These are phyloP conservation scores for Aspergillus sparsus DNA, from an alignment of 495 filamentous ascomycete genomes.

Conservation along the genomic window DNA sequence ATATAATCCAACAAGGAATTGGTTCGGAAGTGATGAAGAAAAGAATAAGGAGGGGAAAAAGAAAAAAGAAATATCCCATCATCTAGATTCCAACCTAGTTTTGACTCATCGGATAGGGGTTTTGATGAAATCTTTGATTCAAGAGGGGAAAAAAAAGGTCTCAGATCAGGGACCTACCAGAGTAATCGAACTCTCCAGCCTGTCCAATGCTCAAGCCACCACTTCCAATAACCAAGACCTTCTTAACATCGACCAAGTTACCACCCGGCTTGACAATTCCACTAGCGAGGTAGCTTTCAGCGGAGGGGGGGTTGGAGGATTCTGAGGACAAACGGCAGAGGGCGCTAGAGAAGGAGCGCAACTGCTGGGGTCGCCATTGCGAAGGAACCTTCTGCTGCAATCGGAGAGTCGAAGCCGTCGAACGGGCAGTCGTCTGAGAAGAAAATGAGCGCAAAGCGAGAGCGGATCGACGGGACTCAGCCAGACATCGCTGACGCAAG, in stretches of 20 bases:
- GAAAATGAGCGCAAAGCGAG: slow-evolving; percentile 46
- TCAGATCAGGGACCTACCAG: slow-evolving; percentile 57
- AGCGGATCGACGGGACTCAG: slow-evolving; percentile 43
- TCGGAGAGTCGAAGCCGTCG: slow-evolving; percentile 39
- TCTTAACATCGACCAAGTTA: slow-evolving; percentile 87
- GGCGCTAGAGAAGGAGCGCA: slow-evolving; percentile 48
- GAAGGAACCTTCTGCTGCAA: slow-evolving; percentile 43
- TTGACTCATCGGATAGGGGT: too few relatives aligned
- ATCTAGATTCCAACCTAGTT: too few relatives aligned
- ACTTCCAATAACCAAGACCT: slow-evolving; percentile 89
- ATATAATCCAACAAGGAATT: neutral
- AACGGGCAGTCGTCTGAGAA: slow-evolving; percentile 39
- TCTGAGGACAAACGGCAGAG: slow-evolving; percentile 41
- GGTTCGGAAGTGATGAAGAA: neutral
- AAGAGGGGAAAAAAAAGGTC: neutral
- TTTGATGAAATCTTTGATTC: neutral
- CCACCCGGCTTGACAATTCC: slow-evolving; percentile 73
- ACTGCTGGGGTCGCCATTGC: slow-evolving; percentile 45
- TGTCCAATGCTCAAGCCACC: slow-evolving; percentile 95
- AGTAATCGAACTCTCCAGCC: slow-evolving; percentile 97
- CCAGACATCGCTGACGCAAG: slow-evolving; percentile 49
- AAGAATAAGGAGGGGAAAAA: too few relatives aligned
- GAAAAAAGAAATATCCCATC: too few relatives aligned
- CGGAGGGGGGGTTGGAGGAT: slow-evolving; percentile 70
- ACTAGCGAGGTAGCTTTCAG: slow-evolving; percentile 85